phyloP scores from a whole-genome alignment of 305 asterid genomes.

The Petunia hybrid region DNA sequence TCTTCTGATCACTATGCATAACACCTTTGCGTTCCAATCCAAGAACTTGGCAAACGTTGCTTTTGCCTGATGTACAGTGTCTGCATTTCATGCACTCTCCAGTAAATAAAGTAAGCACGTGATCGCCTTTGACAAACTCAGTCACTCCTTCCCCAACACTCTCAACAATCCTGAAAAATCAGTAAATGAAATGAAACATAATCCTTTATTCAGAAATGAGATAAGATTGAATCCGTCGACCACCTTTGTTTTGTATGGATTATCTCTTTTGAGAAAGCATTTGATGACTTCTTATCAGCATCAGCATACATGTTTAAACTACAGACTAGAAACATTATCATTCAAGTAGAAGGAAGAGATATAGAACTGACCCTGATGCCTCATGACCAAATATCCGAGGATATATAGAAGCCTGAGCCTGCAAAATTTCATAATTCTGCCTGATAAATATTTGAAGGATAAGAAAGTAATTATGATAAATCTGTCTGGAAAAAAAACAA shows the following conservation, averaged over 20 bases:
- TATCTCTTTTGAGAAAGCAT: background rate
- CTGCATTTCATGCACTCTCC: slow-evolving; percentile 93
- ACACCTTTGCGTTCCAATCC: slow-evolving; percentile 90
- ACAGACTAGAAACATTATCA: background rate
- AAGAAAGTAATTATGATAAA: background rate
- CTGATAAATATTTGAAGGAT: slow-evolving; percentile 25
- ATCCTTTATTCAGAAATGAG: slow-evolving; percentile 22
- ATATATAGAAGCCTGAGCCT: slow-evolving; percentile 73
- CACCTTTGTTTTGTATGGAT: background rate
- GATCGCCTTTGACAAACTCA: slow-evolving; percentile 83
- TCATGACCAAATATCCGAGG: slow-evolving; percentile 98
- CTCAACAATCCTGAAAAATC: slow-evolving; percentile 79
- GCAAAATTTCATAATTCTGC: slow-evolving; percentile 38
- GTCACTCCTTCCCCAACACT: slow-evolving; percentile 89
- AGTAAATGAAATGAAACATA: slow-evolving; percentile 30
- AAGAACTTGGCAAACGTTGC: slow-evolving; percentile 80
- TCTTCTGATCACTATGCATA: slow-evolving; percentile 87
- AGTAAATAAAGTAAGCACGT: slow-evolving; percentile 78
- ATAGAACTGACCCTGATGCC: slow-evolving; percentile 85
- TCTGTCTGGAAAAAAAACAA: background rate
- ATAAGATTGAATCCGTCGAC: slow-evolving; percentile 3
- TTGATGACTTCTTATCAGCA: background rate
- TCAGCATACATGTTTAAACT: background rate
- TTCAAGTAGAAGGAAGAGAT: slow-evolving; percentile 33
- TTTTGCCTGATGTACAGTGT: slow-evolving; percentile 78